Evolutionary conservation across 106 monocot species (phyloP).

Genomic region (Alisma plantagoaquatica): DNA sequence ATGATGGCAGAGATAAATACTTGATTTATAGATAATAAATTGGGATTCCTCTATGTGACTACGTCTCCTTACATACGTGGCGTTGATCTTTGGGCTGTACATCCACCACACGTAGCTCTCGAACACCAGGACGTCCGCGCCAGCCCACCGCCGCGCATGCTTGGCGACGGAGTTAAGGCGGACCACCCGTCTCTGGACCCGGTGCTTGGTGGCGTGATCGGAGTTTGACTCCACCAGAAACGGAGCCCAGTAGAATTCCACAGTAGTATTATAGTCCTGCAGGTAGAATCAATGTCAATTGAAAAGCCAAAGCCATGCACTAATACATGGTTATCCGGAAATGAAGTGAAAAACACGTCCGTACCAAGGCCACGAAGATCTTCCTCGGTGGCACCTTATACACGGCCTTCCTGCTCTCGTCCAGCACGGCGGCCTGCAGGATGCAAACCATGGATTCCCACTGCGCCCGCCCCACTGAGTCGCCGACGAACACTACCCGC

Average conservation of each 20-base stretch:
- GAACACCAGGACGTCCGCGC: conserved; percentile 57
- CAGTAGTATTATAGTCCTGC: no score
- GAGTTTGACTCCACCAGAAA: conserved; percentile 86
- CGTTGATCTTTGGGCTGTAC: conserved; percentile 8
- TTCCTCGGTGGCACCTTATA: conserved; percentile 28
- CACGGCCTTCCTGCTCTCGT: conserved; percentile 36
- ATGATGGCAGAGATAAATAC: no score
- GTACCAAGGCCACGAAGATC: conserved; percentile 42
- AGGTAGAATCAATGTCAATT: no score
- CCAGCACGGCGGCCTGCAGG: conserved; percentile 37
- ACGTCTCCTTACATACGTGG: no score
- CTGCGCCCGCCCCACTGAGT: not conserved
- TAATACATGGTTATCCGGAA: no score
- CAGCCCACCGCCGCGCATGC: conserved; percentile 63
- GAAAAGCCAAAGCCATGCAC: no score
- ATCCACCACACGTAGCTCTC: conserved; percentile 88
- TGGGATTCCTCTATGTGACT: no score
- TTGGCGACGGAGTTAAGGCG: conserved; percentile 47
- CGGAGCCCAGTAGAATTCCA: no score
- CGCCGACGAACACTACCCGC: conserved; percentile 1
- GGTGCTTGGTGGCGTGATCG: conserved; percentile 53
- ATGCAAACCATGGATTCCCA: conserved; percentile 31
- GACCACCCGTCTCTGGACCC: conserved; percentile 48
- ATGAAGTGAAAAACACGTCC: no score
- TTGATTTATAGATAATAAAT: no score